Base-by-base conservation (phyloP, 768 basidiomycete genomes). In the Collybiopsis confluens region DNA sequence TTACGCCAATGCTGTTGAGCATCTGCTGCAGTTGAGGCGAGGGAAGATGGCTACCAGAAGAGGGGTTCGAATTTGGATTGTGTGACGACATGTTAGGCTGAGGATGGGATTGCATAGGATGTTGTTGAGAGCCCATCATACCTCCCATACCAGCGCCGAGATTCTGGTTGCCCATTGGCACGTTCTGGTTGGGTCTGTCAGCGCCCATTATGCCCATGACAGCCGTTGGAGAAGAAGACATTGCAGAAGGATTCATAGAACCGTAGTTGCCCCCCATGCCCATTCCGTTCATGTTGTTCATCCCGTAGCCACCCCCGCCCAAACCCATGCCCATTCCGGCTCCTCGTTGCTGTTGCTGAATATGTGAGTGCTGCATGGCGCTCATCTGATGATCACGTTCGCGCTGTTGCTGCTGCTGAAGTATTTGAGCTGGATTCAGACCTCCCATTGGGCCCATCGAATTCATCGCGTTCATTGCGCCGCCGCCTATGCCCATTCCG, bases 241-340 rank as follows among this genome's bases (percentile, higher is more conserved):
- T 40, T n/a, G n/a, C 41, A 24, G 8, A 15, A 24, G 51, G 51
- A 28, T 52, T 52, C 18, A 52, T 52, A 9, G 38, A 18, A 23
- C 48, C 48, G 36, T 26, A 37, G 24, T 26, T 50, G 28, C 33
- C 33, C 11, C 42, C 43, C 35, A 45, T 45, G 27, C 37, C 37
- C 51, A 52, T 52, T 21, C 41, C 38, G 33, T 52, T 52, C 51
- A 53, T 53, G 41, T 33, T 35, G 23, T 53, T 53, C 52, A 53
- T 53, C 11, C 52, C 50, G 18, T 42, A 50, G 2, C 38, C 38
- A 21, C 45, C 45, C 3, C 45, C 45, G 27, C 45, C 48, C 16
- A 40, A 15, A 23, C 36, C 27, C 50, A 52, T 52, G 50, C n/a
- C 24, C 3, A 24, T 21, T 41, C 38, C 50, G 26, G 24, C 50